phyloP scores from a whole-genome alignment of 352 stramenopile genomes.

The Achlya hypogyna region DNA sequence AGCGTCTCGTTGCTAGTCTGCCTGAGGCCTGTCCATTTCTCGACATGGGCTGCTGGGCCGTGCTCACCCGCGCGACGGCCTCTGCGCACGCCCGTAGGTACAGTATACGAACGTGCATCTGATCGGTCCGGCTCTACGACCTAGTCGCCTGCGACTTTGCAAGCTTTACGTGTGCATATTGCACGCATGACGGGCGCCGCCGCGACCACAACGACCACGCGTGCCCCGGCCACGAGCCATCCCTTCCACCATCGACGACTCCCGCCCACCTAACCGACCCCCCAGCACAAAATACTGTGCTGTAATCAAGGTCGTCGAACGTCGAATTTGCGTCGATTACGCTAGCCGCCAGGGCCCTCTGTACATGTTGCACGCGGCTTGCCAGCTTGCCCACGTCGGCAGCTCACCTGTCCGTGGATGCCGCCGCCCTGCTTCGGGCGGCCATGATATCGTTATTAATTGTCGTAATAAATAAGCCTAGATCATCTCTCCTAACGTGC shows the following conservation, averaged over 20 bases:
- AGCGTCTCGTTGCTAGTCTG: slow-evolving; percentile 3
- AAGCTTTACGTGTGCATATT: slow-evolving; percentile 5
- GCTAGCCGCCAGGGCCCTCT: no score
- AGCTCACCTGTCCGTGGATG: background rate
- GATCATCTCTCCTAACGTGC: background rate
- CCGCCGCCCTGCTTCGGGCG: background rate
- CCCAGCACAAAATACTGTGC: background rate
- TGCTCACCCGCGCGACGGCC: slow-evolving; percentile 12
- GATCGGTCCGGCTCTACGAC: background rate
- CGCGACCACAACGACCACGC: background rate
- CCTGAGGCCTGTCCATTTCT: background rate
- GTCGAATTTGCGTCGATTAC: no score
- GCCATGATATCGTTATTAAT: background rate
- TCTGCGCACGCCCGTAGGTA: background rate
- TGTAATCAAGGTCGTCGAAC: background rate
- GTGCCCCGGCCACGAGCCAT: background rate
- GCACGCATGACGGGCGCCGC: background rate
- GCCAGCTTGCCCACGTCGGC: background rate
- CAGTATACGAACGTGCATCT: background rate
- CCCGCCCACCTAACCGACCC: background rate
- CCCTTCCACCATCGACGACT: no score
- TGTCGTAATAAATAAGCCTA: slow-evolving; percentile 12
- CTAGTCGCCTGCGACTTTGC: slow-evolving; percentile 7
- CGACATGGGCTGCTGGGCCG: background rate
- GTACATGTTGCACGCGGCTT: background rate